Base-by-base conservation (phyloP, 2,329 filamentous ascomycete species). In the Hypocreales sp. region DNA sequence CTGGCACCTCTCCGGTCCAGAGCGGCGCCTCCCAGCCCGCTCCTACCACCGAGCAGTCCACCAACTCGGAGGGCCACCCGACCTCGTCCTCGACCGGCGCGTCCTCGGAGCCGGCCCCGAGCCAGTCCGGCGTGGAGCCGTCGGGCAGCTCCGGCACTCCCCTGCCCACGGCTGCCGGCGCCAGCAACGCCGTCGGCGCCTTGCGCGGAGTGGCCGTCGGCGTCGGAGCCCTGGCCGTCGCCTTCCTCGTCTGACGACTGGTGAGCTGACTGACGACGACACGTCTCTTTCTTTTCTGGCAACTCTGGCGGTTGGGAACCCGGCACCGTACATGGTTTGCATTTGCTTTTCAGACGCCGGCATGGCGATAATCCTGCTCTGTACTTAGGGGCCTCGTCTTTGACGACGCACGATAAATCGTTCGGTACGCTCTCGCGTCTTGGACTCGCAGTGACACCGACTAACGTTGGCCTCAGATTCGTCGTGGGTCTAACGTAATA, bases 111-210 rank as follows among this genome's bases (percentile, higher is more conserved):
- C 31, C 33, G 14, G 20, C 26, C 13, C 22, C 33, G 3, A 14
- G 25, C 14, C 14, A 13, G 18, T 14, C 22, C 15, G 15, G 23
- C 5, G 17, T 24, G 7, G 22, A 16, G 15, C 20, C 32, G 8
- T 28, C 35, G 28, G 26, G 24, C 23, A 31, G 24, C 17, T 36
- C 38, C 31, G 35, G 32, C 22, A 33, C 39, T 13, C 22, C 25
- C 15, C 15, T 27, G 6, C 27, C 41, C 7, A 42, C 44, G 16
- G 38, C 47, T 15, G 50, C 47, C 8, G 48, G 42, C n/a, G 49
- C 42, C 15, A 46, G 40, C 17, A 32, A 36, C n/a, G 34, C 37
- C 20, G 34, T 38, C 28, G 31, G 35, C 25, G 32, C 26, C 23
- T 24, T 37, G 25, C 36, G 41, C 5, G 37, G 34, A n/a, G 37